phyloP scores from a whole-genome alignment of 73 alveolate species.

The Stentor coeruleus region DNA sequence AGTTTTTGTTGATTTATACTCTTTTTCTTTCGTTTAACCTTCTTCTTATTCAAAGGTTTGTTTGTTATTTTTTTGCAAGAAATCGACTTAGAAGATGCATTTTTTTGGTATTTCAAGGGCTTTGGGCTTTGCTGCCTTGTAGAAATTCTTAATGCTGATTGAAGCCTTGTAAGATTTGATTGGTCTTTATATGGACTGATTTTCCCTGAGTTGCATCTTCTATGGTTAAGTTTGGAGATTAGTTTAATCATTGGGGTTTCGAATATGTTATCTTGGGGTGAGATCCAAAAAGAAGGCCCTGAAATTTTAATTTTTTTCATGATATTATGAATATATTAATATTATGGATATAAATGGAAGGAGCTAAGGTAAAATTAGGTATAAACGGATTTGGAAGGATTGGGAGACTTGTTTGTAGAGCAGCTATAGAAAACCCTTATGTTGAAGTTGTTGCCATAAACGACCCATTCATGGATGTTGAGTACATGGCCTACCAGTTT shows the following conservation, averaged over 20 bases:
- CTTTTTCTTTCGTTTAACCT: neutral
- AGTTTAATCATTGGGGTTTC: no score
- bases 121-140: neutral
- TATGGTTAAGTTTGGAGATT: no score
- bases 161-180: neutral
- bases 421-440: slow-evolving; percentile 69
- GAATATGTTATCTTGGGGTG: no score
- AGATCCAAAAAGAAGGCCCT: no score
- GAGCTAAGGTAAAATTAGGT: slow-evolving; percentile 72
- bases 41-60: no score
- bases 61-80: no score
- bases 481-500: slow-evolving; percentile 57
- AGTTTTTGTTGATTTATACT: neutral
- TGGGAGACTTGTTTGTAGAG: slow-evolving; percentile 91
- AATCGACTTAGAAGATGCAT: no score
- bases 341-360: no score
- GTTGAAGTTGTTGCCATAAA: slow-evolving; percentile 53
- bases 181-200: neutral
- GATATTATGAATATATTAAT: no score
- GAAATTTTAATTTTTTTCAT: no score
- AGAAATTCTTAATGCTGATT: neutral
- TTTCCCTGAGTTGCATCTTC: neutral
- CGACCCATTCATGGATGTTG: slow-evolving; percentile 70
- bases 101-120: no score
- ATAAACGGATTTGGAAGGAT: slow-evolving; percentile 98